Percentiles rank a stretch among this genome's conserved stretches.
phyloP scores from a whole-genome alignment of 768 basidiomycete genomes.

The Boletus pseudopeckii region DNA sequence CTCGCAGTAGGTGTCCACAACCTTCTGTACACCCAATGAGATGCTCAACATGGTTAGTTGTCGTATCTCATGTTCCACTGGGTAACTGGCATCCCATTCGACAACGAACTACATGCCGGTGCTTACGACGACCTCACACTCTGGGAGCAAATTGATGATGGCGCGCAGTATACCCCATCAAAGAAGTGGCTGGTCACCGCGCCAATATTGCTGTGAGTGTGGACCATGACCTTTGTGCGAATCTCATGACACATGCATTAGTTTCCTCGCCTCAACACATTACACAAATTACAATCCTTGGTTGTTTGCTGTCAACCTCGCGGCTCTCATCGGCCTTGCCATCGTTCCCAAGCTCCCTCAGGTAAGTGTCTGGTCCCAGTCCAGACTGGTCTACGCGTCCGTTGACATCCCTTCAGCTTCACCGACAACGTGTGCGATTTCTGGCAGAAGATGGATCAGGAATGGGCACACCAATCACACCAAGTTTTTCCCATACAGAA shows the following conservation, averaged over 20 bases:
- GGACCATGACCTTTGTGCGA: background rate
- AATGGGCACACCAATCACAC: constrained; percentile 60
- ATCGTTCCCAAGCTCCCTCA: constrained; percentile 96
- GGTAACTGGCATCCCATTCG: constrained; percentile 96
- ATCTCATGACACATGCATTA: constrained; percentile 29
- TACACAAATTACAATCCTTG: constrained; percentile 97
- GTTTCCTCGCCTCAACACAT: constrained; percentile 95
- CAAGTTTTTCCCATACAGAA: constrained; percentile 55
- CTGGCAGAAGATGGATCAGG: constrained; percentile 64
- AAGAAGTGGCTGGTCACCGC: constrained; percentile 95
- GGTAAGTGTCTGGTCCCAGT: constrained; percentile 41
- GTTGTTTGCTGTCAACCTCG: constrained; percentile 87
- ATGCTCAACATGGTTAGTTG: constrained; percentile 45
- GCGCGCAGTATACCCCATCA: constrained; percentile 96
- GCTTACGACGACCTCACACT: constrained; percentile 97
- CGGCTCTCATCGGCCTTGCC: constrained; percentile 69
- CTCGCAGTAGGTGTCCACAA: constrained; percentile 59
- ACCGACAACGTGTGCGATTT: constrained; percentile 80
- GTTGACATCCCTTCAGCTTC: constrained; percentile 49
- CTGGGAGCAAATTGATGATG: constrained; percentile 99
- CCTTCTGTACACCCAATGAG: background rate
- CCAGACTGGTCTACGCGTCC: constrained; percentile 8
- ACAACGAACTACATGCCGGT: constrained; percentile 80
- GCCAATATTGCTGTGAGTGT: constrained; percentile 81
- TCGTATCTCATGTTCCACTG: constrained; percentile 99